Evolutionary conservation across 306 rosid species (phyloP).

Genomic region (Arachis hypogaea): DNA sequence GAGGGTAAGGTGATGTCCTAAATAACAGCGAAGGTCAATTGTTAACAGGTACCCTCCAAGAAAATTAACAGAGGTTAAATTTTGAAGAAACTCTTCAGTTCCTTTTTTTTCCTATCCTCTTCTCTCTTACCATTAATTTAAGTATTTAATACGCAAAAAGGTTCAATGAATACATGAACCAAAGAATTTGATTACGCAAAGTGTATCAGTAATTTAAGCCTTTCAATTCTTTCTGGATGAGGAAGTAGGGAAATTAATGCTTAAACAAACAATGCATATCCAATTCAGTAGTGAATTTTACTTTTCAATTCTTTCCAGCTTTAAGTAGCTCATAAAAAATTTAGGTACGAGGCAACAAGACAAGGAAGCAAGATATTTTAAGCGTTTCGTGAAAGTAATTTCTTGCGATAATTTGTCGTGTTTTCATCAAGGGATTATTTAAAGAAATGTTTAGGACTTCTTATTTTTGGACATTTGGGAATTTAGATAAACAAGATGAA

Average conservation of each 20-base stretch:
- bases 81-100: too few species aligned
- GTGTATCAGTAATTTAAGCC: not conserved
- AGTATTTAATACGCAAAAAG: too few species aligned
- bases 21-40: too few species aligned
- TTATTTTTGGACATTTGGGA: not conserved
- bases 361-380: not conserved
- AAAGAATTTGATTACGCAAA: not conserved
- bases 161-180: not conserved
- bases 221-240: not conserved
- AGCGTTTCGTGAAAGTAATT: not conserved
- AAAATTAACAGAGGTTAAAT: too few species aligned
- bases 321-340: not conserved
- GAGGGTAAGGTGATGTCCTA: too few species aligned
- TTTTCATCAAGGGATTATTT: not conserved
- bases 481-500: not conserved
- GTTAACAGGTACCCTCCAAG: too few species aligned
- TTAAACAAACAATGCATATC: not conserved
- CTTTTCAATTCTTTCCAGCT: not conserved
- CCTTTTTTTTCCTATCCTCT: too few species aligned
- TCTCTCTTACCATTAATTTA: not conserved
- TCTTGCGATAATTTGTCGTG: not conserved
- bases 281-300: not conserved
- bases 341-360: not conserved
- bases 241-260: not conserved
- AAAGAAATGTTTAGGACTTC: not conserved